Percentiles rank a stretch among this genome's conserved stretches.
Conservation (phyloP, 805 yeast species). For the Ogataea ramenticola region DNA sequence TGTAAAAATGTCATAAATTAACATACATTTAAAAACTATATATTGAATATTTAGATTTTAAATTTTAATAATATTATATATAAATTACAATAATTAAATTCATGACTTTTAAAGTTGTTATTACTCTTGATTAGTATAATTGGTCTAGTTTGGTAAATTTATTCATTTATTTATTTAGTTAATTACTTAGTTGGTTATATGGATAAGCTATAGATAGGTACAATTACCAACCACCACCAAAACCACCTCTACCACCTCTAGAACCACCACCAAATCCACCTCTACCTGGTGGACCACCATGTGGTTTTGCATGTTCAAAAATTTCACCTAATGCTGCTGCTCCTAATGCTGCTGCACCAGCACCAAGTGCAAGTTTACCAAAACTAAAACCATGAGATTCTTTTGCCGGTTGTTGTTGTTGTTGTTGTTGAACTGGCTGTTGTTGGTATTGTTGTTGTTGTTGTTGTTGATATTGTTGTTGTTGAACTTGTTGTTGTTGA, state of each 20-base stretch:
- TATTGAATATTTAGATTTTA: too few species aligned
- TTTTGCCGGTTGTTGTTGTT: constrained; percentile 1
- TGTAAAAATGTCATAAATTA: too few species aligned
- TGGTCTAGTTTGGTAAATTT: too few species aligned
- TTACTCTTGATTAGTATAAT: too few species aligned
- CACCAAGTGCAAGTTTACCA: constrained; percentile 3
- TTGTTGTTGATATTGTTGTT: constrained; percentile 3
- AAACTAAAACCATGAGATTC: constrained; percentile 1
- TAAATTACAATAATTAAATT: too few species aligned
- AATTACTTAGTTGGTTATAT: background rate
- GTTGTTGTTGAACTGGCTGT: constrained; percentile 3
- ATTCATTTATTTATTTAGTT: too few species aligned
- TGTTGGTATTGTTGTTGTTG: constrained; percentile 3
- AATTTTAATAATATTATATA: too few species aligned
- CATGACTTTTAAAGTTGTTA: too few species aligned
- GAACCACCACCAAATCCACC: constrained; percentile 4
- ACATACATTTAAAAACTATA: too few species aligned
- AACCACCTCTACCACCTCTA: constrained; percentile 1
- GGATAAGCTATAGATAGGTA: too few species aligned
- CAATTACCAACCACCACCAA: background rate
- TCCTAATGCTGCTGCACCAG: constrained; percentile 6
- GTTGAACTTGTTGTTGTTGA: constrained; percentile 1
- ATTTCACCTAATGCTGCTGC: background rate
- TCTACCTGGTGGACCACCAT: constrained; percentile 1
- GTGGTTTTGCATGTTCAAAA: constrained; percentile 1